A percentile compares a stretch with the other conserved stretches of the same genome.
phyloP scores from a whole-genome alignment of 2,329 filamentous ascomycete genomes.

The Zopfia rhizophila region DNA sequence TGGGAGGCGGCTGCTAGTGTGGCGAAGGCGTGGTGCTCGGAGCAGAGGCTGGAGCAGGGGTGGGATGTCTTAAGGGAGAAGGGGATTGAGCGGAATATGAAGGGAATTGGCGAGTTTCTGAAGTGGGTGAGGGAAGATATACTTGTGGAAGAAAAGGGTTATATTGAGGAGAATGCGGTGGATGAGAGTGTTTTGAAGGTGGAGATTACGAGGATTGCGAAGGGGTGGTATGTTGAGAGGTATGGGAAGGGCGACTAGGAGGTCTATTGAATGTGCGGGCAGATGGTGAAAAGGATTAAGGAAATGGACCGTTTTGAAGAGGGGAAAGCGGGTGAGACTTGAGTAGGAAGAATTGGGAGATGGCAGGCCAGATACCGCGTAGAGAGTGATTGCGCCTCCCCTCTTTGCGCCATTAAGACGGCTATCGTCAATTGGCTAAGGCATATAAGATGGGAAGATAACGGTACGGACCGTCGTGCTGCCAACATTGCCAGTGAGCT shows the following conservation, averaged over 20 bases:
- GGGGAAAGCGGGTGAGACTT: no score
- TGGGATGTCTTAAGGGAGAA: conserved; percentile 37
- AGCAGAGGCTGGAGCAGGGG: conserved; percentile 36
- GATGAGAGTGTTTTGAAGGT: conserved; percentile 30
- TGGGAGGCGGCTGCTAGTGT: conserved; percentile 20
- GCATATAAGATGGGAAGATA: no score
- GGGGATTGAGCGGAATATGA: conserved; percentile 21
- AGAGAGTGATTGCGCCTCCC: no score
- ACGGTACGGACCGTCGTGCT: no score
- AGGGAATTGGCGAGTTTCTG: conserved; percentile 28
- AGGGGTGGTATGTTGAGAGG: conserved; percentile 32
- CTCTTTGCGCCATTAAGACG: no score
- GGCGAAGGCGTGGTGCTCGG: conserved; percentile 32
- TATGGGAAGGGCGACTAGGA: conserved; percentile 6
- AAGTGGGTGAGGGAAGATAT: conserved; percentile 40
- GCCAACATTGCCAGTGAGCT: no score
- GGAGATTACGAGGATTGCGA: conserved; percentile 37
- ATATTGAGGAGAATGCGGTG: conserved; percentile 29
- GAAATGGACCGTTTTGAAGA: no score
- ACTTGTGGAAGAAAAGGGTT: conserved; percentile 32
- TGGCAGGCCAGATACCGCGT: no score
- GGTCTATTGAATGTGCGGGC: no score
- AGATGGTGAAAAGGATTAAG: no score
- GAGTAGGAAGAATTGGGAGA: no score
- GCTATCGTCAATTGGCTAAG: no score